phyloP scores from a whole-genome alignment of 2,329 filamentous ascomycete genomes.

The Alternaria arborescens region DNA sequence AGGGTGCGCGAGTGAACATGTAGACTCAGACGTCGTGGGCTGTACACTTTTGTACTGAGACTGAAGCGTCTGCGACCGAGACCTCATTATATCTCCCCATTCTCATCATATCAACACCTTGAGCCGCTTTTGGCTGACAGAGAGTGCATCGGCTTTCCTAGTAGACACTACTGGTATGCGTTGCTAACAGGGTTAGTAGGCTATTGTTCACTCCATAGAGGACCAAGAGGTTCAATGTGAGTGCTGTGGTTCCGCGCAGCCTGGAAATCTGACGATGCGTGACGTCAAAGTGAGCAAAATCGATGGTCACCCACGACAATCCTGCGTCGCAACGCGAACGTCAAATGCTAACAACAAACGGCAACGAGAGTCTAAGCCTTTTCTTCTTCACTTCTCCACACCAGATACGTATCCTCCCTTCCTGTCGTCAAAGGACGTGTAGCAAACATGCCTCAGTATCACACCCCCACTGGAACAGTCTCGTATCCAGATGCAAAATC shows the following conservation, averaged over 20 bases:
- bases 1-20: not conserved
- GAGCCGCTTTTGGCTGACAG: too few species aligned
- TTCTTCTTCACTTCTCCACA: not conserved
- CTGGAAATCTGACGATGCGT: slow-evolving; percentile 2
- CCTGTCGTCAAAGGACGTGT: too few species aligned
- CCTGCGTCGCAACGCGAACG: not conserved
- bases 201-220: too few species aligned
- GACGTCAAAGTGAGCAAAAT: slow-evolving; percentile 15
- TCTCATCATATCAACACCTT: not conserved
- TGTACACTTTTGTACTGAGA: not conserved
- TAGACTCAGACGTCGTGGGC: not conserved
- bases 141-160: too few species aligned
- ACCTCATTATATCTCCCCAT: not conserved
- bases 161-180: too few species aligned
- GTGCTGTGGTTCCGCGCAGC: not conserved
- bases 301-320: not conserved
- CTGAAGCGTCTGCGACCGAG: too few species aligned
- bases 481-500: slow-evolving; percentile 30
- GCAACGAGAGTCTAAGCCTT: not conserved
- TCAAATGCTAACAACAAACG: not conserved
- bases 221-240: too few species aligned
- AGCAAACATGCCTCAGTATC: slow-evolving; percentile 25
- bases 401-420: too few species aligned
- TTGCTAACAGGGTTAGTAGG: too few species aligned
- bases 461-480: slow-evolving; percentile 18